These are phyloP conservation scores for Naganishia onofrii DNA, from an alignment of 768 basidiomycete species.

Conservation along the genomic window DNA sequence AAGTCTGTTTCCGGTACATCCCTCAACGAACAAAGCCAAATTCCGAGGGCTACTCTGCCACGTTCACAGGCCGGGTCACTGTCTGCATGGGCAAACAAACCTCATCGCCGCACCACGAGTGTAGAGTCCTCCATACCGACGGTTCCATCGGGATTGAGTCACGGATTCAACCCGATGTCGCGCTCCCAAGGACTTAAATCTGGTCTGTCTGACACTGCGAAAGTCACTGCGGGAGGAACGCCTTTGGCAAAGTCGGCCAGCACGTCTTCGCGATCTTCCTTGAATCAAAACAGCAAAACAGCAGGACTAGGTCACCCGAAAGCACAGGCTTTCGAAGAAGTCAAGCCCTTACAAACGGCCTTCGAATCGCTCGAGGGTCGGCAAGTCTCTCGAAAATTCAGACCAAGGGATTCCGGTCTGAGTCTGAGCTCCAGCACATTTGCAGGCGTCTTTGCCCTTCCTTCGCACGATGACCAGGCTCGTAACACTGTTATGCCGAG, in stretches of 20 bases:
- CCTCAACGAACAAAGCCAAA: conserved; percentile 1
- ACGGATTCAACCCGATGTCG: conserved; percentile 36
- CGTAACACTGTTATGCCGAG: conserved; percentile 31
- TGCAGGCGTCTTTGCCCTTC: neutral
- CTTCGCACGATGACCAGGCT: neutral
- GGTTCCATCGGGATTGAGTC: conserved; percentile 18
- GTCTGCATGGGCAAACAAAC: conserved; percentile 11
- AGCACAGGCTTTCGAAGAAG: conserved; percentile 49
- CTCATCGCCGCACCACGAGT: conserved; percentile 26
- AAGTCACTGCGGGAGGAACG: conserved; percentile 26
- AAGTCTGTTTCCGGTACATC: conserved; percentile 5
- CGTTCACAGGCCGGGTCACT: conserved; percentile 13
- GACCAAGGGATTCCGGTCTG: conserved; percentile 46
- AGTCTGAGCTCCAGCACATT: conserved; percentile 36
- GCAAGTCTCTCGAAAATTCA: conserved; percentile 43
- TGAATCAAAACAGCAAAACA: conserved; percentile 21
- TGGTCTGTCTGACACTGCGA: conserved; percentile 41
- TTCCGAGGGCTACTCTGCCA: conserved; percentile 13
- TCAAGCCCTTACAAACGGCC: conserved; percentile 48
- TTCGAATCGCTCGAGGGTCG: conserved; percentile 39
- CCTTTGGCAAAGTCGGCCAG: conserved; percentile 35
- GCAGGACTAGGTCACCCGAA: conserved; percentile 38
- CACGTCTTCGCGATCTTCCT: conserved; percentile 40
- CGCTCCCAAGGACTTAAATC: conserved; percentile 48
- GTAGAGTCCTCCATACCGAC: conserved; percentile 30